A percentile compares a stretch with the other conserved stretches of the same genome.
Conservation (phyloP, 1,284 basidiomycete genomes). For the Ceratobasidium sp. region DNA sequence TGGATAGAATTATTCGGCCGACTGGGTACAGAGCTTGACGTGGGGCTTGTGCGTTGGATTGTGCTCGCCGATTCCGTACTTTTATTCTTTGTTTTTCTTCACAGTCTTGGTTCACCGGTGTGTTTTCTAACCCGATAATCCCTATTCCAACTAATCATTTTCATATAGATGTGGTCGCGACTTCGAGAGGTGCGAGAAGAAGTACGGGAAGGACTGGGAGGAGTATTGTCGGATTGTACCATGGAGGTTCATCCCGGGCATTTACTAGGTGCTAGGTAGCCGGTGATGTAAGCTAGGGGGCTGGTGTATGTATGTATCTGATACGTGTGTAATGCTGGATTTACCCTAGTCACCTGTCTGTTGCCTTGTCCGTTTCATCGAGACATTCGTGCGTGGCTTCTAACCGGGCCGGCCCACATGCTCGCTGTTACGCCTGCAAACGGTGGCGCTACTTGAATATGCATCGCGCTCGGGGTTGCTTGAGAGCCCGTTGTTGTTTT, state of each 20-base stretch:
- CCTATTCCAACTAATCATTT: not conserved
- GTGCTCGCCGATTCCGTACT: slow-evolving; percentile 89
- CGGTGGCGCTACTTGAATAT: too few species aligned
- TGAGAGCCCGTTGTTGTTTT: too few species aligned
- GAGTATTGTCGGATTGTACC: slow-evolving; percentile 84
- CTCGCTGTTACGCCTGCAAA: too few species aligned
- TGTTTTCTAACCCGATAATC: not conserved
- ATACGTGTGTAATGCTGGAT: too few species aligned
- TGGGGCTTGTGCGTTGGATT: slow-evolving; percentile 90
- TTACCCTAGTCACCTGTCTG: too few species aligned
- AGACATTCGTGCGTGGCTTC: too few species aligned
- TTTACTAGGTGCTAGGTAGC: slow-evolving; percentile 52
- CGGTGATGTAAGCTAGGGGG: not conserved
- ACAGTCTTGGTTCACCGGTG: slow-evolving; percentile 76
- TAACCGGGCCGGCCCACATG: too few species aligned
- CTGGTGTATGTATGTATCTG: not conserved
- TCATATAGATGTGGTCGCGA: slow-evolving; percentile 75
- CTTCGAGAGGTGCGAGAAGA: slow-evolving; percentile 84
- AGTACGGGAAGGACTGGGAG: slow-evolving; percentile 97
- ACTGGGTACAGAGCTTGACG: slow-evolving; percentile 86
- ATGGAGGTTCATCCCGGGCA: slow-evolving; percentile 84
- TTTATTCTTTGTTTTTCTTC: slow-evolving; percentile 93
- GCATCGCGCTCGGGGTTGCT: too few species aligned
- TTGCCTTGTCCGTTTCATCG: too few species aligned
- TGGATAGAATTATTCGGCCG: slow-evolving; percentile 78